Evolutionary conservation across 305 asterid species (phyloP), one percentile per base, ranked within the genome.

Genomic region (Fraxinus latifolia): DNA sequence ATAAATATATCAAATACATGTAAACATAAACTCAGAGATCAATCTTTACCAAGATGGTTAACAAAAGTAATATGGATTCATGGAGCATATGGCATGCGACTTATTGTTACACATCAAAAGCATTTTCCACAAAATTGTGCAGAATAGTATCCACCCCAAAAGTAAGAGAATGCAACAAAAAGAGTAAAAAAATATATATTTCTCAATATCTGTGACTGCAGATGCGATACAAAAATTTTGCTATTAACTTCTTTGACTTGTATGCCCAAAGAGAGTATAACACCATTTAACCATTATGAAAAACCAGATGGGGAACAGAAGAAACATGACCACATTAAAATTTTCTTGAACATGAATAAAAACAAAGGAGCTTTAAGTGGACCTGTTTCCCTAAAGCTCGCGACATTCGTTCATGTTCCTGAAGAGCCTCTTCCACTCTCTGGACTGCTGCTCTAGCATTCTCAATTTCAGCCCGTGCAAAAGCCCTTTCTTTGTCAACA

Each of bases 381-480:
- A 95, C 99, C 99, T 95, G 99, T 76, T 92, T 93, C 83, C 97
- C 99, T 36, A 97, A 83, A 79, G 97, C 94, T 83, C 93, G 89
- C 2, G 96, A 91, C 86, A 91, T 90, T 55, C 85, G 89, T 79
- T 95, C 99, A 67, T 93, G 96, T 84, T 94, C 99, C 85, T 92
- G 96, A 88, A 95, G 97, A 82, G 99, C 94, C 87, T 95, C 99
- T 90, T 95, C 99, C 80, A 95, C 98, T 89, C 97, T 92, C 91
- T 95, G 99, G 76, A 95, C 99, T 36, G 98, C 97, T 73, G 90
- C 94, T 90, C 97, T 91, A 37, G 99, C 99, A 86, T 90, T 89
- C 90, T 95, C 99, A 65, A 94, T 95, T 88, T 95, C 98, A 80
- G 89, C 91, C 70, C 96, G 90, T 75, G 99, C 98, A 84, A 94